Percentiles rank a stretch among this genome's conserved stretches.
Conservation (phyloP, 306 rosid genomes). For the Prunus campanulata region DNA sequence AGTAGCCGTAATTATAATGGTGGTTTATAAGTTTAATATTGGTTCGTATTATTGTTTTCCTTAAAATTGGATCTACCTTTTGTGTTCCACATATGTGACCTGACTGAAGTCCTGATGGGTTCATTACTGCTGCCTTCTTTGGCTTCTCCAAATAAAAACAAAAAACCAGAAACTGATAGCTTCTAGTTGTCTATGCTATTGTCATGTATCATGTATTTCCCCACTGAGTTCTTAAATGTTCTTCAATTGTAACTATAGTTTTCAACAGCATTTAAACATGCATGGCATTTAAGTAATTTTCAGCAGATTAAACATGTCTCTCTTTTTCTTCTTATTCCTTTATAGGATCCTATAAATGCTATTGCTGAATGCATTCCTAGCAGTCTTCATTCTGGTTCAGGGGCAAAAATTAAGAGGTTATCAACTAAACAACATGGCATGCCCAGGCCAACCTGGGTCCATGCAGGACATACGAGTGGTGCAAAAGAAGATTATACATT, state of each 20-base stretch:
- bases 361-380: conserved; percentile 50
- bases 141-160: not conserved
- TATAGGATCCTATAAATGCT: conserved; percentile 47
- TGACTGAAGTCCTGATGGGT: not conserved
- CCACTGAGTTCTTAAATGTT: not conserved
- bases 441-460: conserved; percentile 41
- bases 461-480: conserved; percentile 42
- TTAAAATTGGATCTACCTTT: not conserved
- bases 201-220: not conserved
- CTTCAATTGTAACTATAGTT: not conserved
- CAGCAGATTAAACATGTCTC: not conserved
- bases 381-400: conserved; percentile 61
- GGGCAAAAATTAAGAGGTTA: conserved; percentile 86
- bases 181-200: not conserved
- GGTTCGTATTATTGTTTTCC: not conserved
- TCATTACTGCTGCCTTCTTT: not conserved
- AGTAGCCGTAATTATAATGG: not conserved
- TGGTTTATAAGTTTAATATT: not conserved
- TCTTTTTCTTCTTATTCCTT: not conserved
- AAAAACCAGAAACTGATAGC: not conserved
- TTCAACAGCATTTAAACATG: not conserved
- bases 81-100: not conserved
- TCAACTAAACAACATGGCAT: conserved; percentile 33
- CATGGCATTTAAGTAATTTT: not conserved
- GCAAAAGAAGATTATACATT: conserved; percentile 35